Evolutionary conservation across 768 basidiomycete species (phyloP), one percentile per base, ranked within the genome.

Genomic region (Rhodocollybia butyracea): DNA sequence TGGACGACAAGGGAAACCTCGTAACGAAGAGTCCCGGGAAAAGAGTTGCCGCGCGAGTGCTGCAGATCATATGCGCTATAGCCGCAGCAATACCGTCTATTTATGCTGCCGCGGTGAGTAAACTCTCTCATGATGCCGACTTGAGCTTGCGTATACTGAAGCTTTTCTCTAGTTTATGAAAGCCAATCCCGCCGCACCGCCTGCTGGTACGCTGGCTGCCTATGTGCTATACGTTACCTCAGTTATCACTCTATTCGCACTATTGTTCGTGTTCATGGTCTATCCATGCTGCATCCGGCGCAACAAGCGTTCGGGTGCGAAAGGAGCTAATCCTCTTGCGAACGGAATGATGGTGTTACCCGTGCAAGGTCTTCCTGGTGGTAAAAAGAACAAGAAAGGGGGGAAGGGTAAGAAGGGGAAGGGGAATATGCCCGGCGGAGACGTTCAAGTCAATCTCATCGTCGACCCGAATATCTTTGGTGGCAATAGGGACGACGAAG

Each of bases 381-480:
- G 73, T 10, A 73, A 73, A 57, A 75, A 76, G 48, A 67, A 69
- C 46, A 73, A 73, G 56, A 72, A 73, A 71, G 32, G 69, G 69
- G 40, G 71, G 70, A n/a, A 70, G 67, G 61, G 50, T 50, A 5
- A 71, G 63, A 11, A n/a, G n/a, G n/a, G n/a, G n/a, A n/a, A n/a
- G n/a, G n/a, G n/a, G n/a, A n/a, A n/a, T n/a, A n/a, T n/a, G n/a
- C n/a, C n/a, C n/a, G 68, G 61, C 31, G 75, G 77, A 5, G 79
- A 80, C 61, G 81, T 89, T 2, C 87, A 89, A 57, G 84, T 88
- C 47, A 89, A 89, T 66, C 72, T 88, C 42, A 88, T 88, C 57
- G 84, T 88, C 29, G 85, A 88, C 61, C 86, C 87, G 6, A 72
- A 72, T 6, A 78, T 80, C 56, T 85, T 89, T 57, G 73, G 72